Base-by-base conservation (phyloP, 352 stramenopile genomes). In the Paralagenidium karlingii region DNA sequence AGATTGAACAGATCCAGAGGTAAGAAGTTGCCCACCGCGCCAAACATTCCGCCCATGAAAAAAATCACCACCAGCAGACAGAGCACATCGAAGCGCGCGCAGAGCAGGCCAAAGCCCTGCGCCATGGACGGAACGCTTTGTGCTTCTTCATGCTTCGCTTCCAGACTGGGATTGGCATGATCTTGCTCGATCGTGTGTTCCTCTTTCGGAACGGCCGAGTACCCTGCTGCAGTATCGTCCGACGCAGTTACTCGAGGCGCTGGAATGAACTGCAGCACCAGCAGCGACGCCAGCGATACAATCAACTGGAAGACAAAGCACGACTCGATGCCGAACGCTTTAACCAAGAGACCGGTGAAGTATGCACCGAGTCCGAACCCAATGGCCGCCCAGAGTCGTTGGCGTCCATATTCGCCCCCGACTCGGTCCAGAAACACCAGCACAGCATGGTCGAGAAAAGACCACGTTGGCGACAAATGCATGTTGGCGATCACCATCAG, bases 1-100 rank as follows among this genome's bases (percentile, higher is more conserved):
- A 90, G 51, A 39, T 87, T 85, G 59, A 82, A 87, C 18, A 90
- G 49, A 37, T 90, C 80, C 28, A 90, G 52, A 21, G 68, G 82
- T 37, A 90, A 66, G 48, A 84, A 90, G 56, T 68, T 84, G n/a
- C 65, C 81, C 33, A 90, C 53, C 39, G 84, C 70, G 43, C 76
- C 76, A 42, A 66, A 85, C 73, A 87, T 87, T 38, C 84, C 56
- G 0, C 73, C 70, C 65, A 83, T 87, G 38, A 87, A 46, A 42
- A 83, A 83, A 13, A 86, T 70, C 9, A 87, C 66, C n/a, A 40
- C 42, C 15, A 90, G 49, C 26, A 87, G 51, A 34, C 81, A 65
- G 21, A 87, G 48, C 38, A 90, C 63, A 39, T 87, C 73, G 26
- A 45, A 44, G 40, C 77, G 58, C 6, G 66, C 50, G 33, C 25